Base-by-base conservation (phyloP, 1,139 yeast species). In the Diutina neorugosa region DNA sequence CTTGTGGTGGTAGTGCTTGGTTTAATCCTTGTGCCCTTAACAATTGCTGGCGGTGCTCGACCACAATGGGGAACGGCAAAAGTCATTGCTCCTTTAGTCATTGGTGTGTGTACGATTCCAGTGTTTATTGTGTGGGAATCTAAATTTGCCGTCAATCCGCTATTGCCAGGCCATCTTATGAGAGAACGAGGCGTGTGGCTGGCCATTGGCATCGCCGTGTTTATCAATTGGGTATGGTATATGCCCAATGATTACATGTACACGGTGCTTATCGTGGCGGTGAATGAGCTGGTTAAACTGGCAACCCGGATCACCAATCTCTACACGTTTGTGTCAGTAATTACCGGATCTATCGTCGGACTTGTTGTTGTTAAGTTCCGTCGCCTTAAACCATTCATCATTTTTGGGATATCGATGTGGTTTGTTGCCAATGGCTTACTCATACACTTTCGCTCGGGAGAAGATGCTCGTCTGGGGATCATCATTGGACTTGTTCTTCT, bases 271-370 rank as follows among this genome's bases (percentile, higher is more conserved):
- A 61, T 79, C 52, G 86, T 83, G 43, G 83, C 85, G 2, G 78
- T 84, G 64, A 70, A 80, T 62, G 80, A 81, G 58, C 69, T 82
- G 16, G 66, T 71, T 51, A 72, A 69, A 53, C 80, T 88, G 6
- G 89, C 91, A 14, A 80, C 84, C 12, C 75, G 89, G 66, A 84
- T 85, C 61, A 69, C 80, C 3, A 75, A 82, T 1, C 67, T 84
- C 53, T 80, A 80, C 62, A 77, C 87, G 14, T 84, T 85, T 60
- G 86, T 81, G 25, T 76, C 86, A 2, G 83, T 79, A 40, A 75
- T 84, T 49, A 74, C 80, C 52, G 85, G 88, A 44, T 77, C 85
- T 9, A 56, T 81, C 21, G 40, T 51, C 12, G 53, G 53, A 3
- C 19, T 51, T 2, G 3, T 44, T 4, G 43, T 51, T 6, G 20